Evolutionary conservation across 495 filamentous ascomycete species (phyloP).

Genomic region (Penicillium ochrochloron): DNA sequence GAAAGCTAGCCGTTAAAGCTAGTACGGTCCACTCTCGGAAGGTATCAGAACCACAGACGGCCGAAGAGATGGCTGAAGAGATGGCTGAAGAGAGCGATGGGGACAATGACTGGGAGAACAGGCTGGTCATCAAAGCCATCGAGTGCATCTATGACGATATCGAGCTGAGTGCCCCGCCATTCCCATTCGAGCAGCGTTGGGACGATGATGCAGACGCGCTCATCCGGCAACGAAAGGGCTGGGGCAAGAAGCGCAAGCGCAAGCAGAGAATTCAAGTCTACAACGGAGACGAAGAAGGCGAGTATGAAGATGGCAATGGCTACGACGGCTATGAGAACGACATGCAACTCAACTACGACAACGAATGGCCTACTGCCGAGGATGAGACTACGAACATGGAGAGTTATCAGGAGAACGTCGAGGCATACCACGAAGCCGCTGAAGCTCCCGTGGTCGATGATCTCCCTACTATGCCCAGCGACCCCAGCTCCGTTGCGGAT

Average conservation of each 20-base stretch:
- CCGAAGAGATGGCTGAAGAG: conserved; percentile 12
- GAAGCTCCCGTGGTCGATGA: conserved; percentile 47
- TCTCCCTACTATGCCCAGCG: conserved; percentile 68
- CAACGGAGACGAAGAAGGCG: conserved; percentile 36
- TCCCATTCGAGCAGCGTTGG: conserved; percentile 90
- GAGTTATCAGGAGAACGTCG: conserved; percentile 24
- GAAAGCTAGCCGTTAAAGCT: conserved; percentile 51
- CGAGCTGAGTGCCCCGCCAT: conserved; percentile 76
- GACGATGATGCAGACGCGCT: conserved; percentile 69
- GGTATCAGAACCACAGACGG: conserved; percentile 20
- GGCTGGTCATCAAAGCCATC: conserved; percentile 72
- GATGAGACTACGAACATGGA: conserved; percentile 15
- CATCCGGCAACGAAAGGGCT: conserved; percentile 44
- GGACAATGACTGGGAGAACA: conserved; percentile 69
- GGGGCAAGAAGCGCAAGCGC: conserved; percentile 59
- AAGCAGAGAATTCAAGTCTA: conserved; percentile 57
- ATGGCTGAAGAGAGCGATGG: conserved; percentile 34
- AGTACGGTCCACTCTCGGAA: conserved; percentile 32
- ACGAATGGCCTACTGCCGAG: conserved; percentile 34
- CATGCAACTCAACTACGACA: conserved; percentile 58
- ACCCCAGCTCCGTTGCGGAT: conserved; percentile 58
- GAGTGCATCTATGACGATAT: conserved; percentile 82
- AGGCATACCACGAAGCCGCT: conserved; percentile 28
- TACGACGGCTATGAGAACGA: conserved; percentile 33
- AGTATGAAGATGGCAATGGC: conserved; percentile 33